phyloP scores from a whole-genome alignment of 1,284 basidiomycete genomes.

The Malassezia psittaci region DNA sequence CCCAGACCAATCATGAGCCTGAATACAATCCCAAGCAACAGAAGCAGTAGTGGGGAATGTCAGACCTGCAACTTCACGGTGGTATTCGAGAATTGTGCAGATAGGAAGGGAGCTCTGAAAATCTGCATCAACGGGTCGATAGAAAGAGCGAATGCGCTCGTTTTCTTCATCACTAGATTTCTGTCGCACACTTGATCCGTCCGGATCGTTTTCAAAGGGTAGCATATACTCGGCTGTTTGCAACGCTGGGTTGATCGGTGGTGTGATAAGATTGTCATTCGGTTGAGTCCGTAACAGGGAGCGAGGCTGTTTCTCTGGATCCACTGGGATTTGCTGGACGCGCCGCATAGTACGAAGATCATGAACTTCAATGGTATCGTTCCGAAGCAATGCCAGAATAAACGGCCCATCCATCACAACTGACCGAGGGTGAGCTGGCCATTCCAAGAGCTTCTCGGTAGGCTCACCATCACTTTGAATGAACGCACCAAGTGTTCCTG shows the following conservation, averaged over 20 bases:
- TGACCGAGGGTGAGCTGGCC: slow-evolving; percentile 41
- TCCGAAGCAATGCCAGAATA: slow-evolving; percentile 35
- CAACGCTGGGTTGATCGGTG: background rate
- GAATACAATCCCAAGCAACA: background rate
- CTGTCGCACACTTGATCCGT: background rate
- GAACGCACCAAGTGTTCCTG: slow-evolving; percentile 40
- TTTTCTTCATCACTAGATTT: background rate
- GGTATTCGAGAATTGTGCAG: background rate
- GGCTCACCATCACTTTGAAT: slow-evolving; percentile 39
- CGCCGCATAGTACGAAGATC: slow-evolving; percentile 19
- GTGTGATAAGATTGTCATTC: background rate
- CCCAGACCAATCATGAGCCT: background rate
- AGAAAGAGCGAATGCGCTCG: too few relatives aligned
- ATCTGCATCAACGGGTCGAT: background rate
- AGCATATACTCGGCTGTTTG: too few relatives aligned
- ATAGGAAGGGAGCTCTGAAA: background rate
- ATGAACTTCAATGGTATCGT: slow-evolving; percentile 39
- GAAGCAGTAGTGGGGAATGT: background rate
- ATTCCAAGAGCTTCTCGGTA: slow-evolving; percentile 39
- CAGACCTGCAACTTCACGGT: background rate
- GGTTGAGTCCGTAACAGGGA: slow-evolving; percentile 16
- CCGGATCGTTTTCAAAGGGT: background rate
- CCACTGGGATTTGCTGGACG: slow-evolving; percentile 23
- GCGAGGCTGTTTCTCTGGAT: slow-evolving; percentile 25
- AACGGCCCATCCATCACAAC: slow-evolving; percentile 26